Base-by-base conservation (phyloP, 2,329 filamentous ascomycete genomes). In the Raffaelea deltoideospora region DNA sequence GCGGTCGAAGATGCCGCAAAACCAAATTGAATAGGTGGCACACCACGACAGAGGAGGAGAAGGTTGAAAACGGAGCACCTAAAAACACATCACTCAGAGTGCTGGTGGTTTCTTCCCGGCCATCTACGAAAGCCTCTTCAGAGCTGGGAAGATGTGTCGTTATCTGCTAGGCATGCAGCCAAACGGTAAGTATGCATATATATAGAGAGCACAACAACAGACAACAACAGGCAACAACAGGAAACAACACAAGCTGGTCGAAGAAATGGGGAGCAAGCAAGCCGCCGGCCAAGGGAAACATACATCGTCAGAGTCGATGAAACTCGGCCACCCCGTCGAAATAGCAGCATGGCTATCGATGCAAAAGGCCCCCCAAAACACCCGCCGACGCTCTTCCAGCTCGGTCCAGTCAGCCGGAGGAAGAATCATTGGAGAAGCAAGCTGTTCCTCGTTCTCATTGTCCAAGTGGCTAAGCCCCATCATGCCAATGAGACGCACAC, bases 291-390 rank as follows among this genome's bases (percentile, higher is more conserved):
- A 11, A 9, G 18, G 23, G n/a, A 5, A 29, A 47, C 56, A 47
- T 47, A 68, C 70, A 43, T 93, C 83, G 50, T 64, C 64, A 40
- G 83, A 69, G 43, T 92, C 77, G 30, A 94, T 76, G 20, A 76
- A 61, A 61, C 83, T 79, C 0, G 87, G 84, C 87, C 87, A 95
- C 3, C 87, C 87, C 4, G 86, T 93, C 11, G 84, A 85, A 35
- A 93, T 82, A 48, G 80, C 85, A 3, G 83, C 79, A 56, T 92
- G 92, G 20, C 82, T 72, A 53, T 95, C 87, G 30, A 82, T 68
- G 45, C 77, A 80, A 49, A 88, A 95, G 1, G 76, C 69, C 45
- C 78, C 72, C 88, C 88, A 95, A 47, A 94, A 93, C 0, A 81
- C 77, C 45, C 88, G 69, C 40, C 88, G 69, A 35, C 87, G 69